Conservation (phyloP, 208 protist genomes). For the Angomonas desouzai region DNA sequence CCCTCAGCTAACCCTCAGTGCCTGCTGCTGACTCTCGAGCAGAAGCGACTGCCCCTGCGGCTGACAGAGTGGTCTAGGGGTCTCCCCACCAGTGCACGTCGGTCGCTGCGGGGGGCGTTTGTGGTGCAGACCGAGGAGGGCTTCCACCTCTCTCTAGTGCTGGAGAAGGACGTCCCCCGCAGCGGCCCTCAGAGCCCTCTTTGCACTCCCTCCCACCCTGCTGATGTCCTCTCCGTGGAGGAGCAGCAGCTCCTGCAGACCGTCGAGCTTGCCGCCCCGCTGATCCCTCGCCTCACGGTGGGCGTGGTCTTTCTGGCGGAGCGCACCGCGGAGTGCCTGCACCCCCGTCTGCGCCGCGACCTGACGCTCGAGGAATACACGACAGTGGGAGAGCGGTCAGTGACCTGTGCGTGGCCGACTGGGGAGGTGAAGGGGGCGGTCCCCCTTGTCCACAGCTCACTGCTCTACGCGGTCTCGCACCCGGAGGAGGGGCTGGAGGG, state of each 20-base stretch:
- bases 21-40: constrained; percentile 68
- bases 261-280: constrained; percentile 45
- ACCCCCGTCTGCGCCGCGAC: neutral
- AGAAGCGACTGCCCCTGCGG: constrained; percentile 48
- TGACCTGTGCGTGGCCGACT: neutral
- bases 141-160: constrained; percentile 43
- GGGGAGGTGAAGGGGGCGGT: neutral
- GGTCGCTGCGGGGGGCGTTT: constrained; percentile 34
- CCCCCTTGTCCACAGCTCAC: neutral
- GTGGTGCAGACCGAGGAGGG: constrained; percentile 42
- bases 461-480: neutral
- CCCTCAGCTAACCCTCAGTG: constrained; percentile 18
- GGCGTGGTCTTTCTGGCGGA: constrained; percentile 26
- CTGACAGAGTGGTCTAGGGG: constrained; percentile 53
- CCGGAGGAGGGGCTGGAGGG: neutral
- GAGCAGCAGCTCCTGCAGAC: constrained; percentile 71
- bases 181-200: constrained; percentile 59
- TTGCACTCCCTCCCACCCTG: constrained; percentile 54
- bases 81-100: constrained; percentile 37
- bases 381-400: neutral
- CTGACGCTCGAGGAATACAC: neutral
- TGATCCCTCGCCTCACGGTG: constrained; percentile 44
- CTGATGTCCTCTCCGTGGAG: constrained; percentile 41
- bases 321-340: constrained; percentile 12
- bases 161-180: constrained; percentile 31